Base-by-base conservation (phyloP, 176 grass and related monocot genomes). In the Alloteropsis semialata region DNA sequence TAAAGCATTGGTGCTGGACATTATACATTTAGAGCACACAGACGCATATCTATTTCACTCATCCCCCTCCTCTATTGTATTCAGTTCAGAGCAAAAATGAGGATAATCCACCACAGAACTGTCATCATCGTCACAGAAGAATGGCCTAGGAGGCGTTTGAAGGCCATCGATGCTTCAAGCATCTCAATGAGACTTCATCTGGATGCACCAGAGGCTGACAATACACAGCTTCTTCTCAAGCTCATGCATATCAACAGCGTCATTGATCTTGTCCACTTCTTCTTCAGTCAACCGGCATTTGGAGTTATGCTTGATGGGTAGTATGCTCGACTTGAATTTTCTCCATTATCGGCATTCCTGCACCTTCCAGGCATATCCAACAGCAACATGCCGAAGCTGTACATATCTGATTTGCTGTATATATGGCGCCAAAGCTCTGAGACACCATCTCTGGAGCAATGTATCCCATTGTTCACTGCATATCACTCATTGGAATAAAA, bases 331-430 rank as follows among this genome's bases (percentile, higher is more conserved):
- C 83, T 89, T 49, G 82, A 57, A 36, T 28, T 79, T 6, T 41
- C n/a, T 13, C 18, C 64, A 7, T 67, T 44, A 10, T 84, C 67
- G 0, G 82, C 43, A 5, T 91, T 91, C 11, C 60, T 88, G 3
- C 87, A 16, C 1, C 86, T 50, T 13, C 83, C 58, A 1, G 84
- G 79, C 86, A 91, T 94, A 77, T 94, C 86, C 3, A 94, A 7
- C 13, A 94, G 22, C 0, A 94, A 8, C 88, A 94, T 94, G 16
- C 90, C 90, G 0, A 92, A 92, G 80, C 86, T 92, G 21, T 89
- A 89, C 11, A 92, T 83, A 49, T 89, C 86, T 0, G 79, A 88
- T 36, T 91, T 94, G 33, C 85, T 66, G 0, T 88, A 89, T 88
- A 89, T 49, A 91, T 76, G 34, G 30, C 44, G 0, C 92, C 92